Conservation (phyloP, 2,329 filamentous ascomycete species). For the Curvularia hawaiiensis region DNA sequence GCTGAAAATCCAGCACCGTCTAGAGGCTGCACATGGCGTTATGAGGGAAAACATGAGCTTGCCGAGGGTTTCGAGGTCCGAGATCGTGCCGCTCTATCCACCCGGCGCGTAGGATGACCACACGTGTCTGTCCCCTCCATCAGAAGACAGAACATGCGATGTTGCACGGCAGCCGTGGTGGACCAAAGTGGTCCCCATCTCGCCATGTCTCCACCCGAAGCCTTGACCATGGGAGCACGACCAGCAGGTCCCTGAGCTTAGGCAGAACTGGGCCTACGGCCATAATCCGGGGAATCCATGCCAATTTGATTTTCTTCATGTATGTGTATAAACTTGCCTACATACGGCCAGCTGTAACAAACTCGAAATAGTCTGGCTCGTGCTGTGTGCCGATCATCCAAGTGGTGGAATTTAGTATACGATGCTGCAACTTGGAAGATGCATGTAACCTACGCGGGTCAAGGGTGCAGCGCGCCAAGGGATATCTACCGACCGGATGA, state of each 20-base stretch:
- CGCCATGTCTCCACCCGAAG: background rate
- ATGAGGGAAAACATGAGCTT: background rate
- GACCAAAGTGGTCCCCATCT: background rate
- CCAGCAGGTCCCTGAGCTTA: background rate
- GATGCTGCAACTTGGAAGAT: background rate
- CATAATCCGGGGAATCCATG: slow-evolving; percentile 10
- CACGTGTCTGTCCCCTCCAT: background rate
- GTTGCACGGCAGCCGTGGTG: background rate
- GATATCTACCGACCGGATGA: slow-evolving; percentile 30
- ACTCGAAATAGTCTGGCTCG: slow-evolving; percentile 10
- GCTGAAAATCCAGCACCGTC: background rate
- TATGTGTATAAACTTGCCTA: background rate
- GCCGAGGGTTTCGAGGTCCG: background rate
- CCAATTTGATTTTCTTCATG: background rate
- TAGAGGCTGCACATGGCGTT: background rate
- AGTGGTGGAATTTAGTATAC: slow-evolving; percentile 17
- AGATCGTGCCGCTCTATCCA: background rate
- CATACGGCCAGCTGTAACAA: background rate
- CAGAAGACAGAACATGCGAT: background rate
- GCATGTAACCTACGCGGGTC: slow-evolving; percentile 1
- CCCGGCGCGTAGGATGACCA: background rate
- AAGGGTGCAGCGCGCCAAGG: slow-evolving; percentile 6
- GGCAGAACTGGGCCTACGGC: slow-evolving; percentile 7
- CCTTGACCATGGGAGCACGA: background rate
- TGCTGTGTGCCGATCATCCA: slow-evolving; percentile 10